Evolutionary conservation across 768 basidiomycete species (phyloP), one percentile per base, ranked within the genome.

Genomic region (Trametes maxima): DNA sequence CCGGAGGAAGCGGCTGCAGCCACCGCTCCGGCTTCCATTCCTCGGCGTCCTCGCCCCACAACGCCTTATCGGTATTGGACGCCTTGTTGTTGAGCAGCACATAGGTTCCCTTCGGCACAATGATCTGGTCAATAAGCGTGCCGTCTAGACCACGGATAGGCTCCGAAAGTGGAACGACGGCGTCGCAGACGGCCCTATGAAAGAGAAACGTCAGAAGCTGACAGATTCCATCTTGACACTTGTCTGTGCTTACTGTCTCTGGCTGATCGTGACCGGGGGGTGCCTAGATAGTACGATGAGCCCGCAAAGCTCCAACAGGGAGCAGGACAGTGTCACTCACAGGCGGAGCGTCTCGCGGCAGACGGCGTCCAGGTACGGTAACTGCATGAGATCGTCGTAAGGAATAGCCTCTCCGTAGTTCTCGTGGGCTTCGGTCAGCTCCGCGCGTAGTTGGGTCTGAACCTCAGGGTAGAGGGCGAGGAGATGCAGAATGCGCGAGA

Each of bases 321-420:
- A 33, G 8, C 4, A 8, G 8, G 8, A 33, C n/a, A n/a, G n/a
- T n/a, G n/a, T n/a, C 8, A 33, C 28, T 3, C 8, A 33, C 28
- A 33, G 28, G 8, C 28, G 28, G 28, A 33, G 28, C 28, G 28
- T 33, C 28, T 33, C 28, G 28, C 83, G 79, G 3, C 86, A 76
- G 4, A 87, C 80, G 13, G 78, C 78, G 60, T 89, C 90, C 11
- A 92, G 81, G 65, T 86, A 89, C 0, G 86, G 80, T 3, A 92
- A 56, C 8, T 53, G 36, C 21, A 59, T 52, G 12, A 63, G 24
- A 8, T 53, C 44, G 40, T 55, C 56, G 45, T 64, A 55, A 72
- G 68, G 16, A 72, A 73, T 10, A 72, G 76, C 64, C 17, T 75
- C 76, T n/a, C 75, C 69, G 1, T 64, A 25, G 6, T 17, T 8